These are phyloP conservation scores for Solanum ossicruentum DNA, from an alignment of 257 asterid genomes.

Conservation along the genomic window DNA sequence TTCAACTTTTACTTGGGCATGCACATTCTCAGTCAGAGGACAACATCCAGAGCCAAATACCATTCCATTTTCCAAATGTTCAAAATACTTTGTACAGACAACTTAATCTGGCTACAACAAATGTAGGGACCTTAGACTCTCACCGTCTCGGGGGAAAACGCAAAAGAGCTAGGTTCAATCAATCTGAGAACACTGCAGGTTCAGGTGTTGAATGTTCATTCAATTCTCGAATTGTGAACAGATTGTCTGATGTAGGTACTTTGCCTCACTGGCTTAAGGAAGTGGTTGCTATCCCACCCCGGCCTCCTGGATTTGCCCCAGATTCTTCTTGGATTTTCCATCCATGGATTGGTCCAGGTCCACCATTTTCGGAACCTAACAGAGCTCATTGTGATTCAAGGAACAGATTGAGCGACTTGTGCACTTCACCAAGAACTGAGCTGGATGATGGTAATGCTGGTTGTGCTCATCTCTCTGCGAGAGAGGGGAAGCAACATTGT, in stretches of 20 bases:
- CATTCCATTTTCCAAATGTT: not conserved
- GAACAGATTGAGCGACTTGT: not conserved
- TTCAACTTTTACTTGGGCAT: constrained; percentile 29
- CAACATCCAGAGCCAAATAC: not conserved
- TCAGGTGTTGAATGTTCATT: constrained; percentile 11
- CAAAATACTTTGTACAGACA: constrained; percentile 1
- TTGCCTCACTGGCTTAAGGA: constrained; percentile 65
- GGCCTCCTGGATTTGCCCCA: constrained; percentile 1
- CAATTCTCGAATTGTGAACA: not conserved
- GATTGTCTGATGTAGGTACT: not conserved
- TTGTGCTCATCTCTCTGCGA: not conserved
- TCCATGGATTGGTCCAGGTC: constrained; percentile 11
- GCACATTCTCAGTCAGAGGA: not conserved
- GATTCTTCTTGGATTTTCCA: not conserved
- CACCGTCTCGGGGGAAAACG: not conserved
- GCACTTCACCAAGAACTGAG: not conserved
- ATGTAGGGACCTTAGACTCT: not conserved
- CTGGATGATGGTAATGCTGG: not conserved
- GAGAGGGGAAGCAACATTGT: not conserved
- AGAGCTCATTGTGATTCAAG: constrained; percentile 6
- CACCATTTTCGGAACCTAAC: not conserved
- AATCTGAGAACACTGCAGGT: not conserved
- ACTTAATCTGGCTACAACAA: constrained; percentile 10
- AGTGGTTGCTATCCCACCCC: constrained; percentile 24
- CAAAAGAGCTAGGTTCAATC: constrained; percentile 1